Evolutionary conservation across 208 protist species (phyloP), one percentile per base, ranked within the genome.

Genomic region (Blechomonas ayalai): DNA sequence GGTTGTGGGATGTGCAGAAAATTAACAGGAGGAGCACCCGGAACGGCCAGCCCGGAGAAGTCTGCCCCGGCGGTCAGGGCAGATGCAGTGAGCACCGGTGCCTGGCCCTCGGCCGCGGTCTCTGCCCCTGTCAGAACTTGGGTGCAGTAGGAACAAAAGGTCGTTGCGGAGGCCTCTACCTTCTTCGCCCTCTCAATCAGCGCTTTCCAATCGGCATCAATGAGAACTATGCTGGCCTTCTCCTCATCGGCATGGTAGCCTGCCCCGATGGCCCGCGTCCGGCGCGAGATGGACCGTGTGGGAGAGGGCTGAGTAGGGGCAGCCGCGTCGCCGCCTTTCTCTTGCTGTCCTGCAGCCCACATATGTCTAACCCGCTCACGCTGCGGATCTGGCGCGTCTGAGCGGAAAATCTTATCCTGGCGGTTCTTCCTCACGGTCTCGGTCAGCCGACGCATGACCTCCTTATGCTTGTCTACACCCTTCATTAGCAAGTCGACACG

Each of bases 401-500:
- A n/a, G 23, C 62, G 54, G 49, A 69, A 92, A 24, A 87, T 78
- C 49, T 85, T 82, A 47, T 88, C 73, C 39, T 78, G 67, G 3
- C 59, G 66, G 49, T 79, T 87, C 27, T 64, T 64, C 53, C 73
- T 62, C 33, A 87, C 75, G 32, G 79, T 71, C 61, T 89, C 66
- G 28, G 72, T 75, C 24, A 89, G 67, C 7, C 60, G 57, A 34
- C 51, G 59, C 67, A 90, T 76, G 37, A 81, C 80, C 42, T 86
- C 71, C 46, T 82, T 72, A 47, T 81, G 81, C 47, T 71, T 77
- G 15, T 81, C 70, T 3, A 68, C 76, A 12, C 70, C 75, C 40
- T 71, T 71, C 58, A 87, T 73, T 18, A 94, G 73, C 6, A 48
- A 71, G 15, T 80, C 67, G 24, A 94, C 73, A 40, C 82, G 67